Conservation (phyloP, 2,329 filamentous ascomycete species). For the Exophiala spinifera region DNA sequence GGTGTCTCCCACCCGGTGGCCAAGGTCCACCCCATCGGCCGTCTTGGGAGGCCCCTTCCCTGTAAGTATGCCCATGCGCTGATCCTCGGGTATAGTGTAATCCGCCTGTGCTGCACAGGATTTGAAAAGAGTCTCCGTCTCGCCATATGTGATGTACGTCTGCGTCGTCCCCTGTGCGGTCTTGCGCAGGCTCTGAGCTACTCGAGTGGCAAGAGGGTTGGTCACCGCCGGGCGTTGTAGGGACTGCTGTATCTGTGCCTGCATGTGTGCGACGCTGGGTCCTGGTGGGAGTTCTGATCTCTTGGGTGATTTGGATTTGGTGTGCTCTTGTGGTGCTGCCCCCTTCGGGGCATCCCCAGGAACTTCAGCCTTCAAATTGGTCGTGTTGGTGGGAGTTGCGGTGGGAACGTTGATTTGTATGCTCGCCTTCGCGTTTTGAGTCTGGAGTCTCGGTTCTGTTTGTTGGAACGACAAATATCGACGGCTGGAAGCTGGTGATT, state of each 20-base stretch:
- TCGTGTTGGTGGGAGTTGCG: background rate
- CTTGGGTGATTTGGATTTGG: constrained; percentile 3
- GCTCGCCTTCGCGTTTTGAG: background rate
- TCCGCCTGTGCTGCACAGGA: constrained; percentile 69
- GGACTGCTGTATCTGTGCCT: constrained; percentile 15
- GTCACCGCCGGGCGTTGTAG: constrained; percentile 8
- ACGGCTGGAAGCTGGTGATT: background rate
- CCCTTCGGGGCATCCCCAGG: constrained; percentile 3
- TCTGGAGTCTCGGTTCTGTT: constrained; percentile 20
- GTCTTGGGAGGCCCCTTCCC: constrained; percentile 54
- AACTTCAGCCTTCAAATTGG: constrained; percentile 8
- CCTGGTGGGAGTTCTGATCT: constrained; percentile 1
- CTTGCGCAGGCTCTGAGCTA: constrained; percentile 31
- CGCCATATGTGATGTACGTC: constrained; percentile 75
- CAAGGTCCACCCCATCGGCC: constrained; percentile 77
- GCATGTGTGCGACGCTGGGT: constrained; percentile 18
- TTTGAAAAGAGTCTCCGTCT: constrained; percentile 75
- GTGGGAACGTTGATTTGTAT: background rate
- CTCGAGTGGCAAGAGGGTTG: constrained; percentile 10
- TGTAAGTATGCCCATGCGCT: constrained; percentile 61
- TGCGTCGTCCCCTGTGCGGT: constrained; percentile 48
- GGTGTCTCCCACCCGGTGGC: constrained; percentile 49
- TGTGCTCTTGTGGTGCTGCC: background rate
- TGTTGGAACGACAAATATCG: constrained; percentile 14
- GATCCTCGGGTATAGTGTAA: constrained; percentile 69